Evolutionary conservation across 805 yeast species (phyloP), one percentile per base, ranked within the genome.

Genomic region (Tetrapisispora fleetii): DNA sequence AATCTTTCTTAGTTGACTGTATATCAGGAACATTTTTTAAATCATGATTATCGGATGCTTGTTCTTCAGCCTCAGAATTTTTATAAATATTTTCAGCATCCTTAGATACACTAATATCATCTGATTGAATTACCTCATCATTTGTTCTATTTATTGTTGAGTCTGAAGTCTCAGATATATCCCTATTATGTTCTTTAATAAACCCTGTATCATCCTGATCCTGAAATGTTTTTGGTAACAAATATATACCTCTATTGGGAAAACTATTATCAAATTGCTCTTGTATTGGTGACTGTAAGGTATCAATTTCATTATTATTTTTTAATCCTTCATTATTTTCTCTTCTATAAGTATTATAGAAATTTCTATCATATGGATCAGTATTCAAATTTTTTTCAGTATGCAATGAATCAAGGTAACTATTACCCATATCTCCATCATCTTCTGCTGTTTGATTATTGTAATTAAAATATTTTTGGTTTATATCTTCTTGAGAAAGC

Each of bases 211-310:
- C 13, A 30, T 50, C 55, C 24, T 52, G 54, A 14, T 58, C 56
- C 18, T 52, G 48, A 38, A 51, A 58, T 16, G 53, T 56, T 37
- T 61, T 61, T 13, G 67, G 67, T 40, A 63, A 51, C 30, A 63
- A 45, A 17, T 62, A 46, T 13, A 63, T 58, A 10, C 63, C 64
- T 19, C 59, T 61, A 27, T 54, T 57, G 21, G 62, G 66, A 5
- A 58, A 52, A 33, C 52, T 57, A 2, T 53, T 28, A 42, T 48
- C 50, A n/a, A 46, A 49, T 4, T 39, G n/a, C 11, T 17, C 9
- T 30, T 30, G 37, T 18, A 17, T 22, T 4, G n/a, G 28, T 11
- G 21, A 6, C 4, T 10, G 16, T 19, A 30, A 18, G 18, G 32
- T 32, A n/a, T 55, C 55, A 33, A 52, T 47, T 22, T 43, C 53